Base-by-base conservation (phyloP, 2,329 filamentous ascomycete genomes). In the Venturia asperata region DNA sequence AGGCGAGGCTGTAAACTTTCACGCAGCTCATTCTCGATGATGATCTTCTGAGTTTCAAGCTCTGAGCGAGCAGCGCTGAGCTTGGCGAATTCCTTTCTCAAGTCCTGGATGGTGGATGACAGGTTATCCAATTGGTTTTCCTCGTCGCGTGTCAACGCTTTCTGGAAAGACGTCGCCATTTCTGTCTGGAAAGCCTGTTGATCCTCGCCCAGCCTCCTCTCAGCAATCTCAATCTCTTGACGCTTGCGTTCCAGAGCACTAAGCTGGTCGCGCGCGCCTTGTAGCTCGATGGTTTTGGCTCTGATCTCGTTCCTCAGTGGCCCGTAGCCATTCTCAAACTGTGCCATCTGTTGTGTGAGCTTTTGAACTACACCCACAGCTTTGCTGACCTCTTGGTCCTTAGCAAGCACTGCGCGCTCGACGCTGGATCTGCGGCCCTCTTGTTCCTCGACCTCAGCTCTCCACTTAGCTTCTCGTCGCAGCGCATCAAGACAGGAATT, bases 401-500 rank as follows among this genome's bases (percentile, higher is more conserved):
- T 87, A 67, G 82, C 80, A 69, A 95, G 89, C 64, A 95, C 83
- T 71, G 91, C 84, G 17, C 77, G 80, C 63, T 85, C 83, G 64
- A 96, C 87, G 63, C 89, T 85, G 6, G 79, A 78, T 49, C 86
- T 84, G 64, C 89, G 84, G 17, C 79, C 80, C 66, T 84, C 80
- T 64, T 92, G 82, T 11, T 80, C 77, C 61, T 96, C 91, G 68
- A 85, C 89, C 71, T 91, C 87, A 62, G 87, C 83, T 43, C 92
- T 86, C 81, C 89, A 91, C 71, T 86, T 87, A 65, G 87, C 85
- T 41, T 93, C 85, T 5, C 85, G 82, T 67, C 88, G 87, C 39
- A 96, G 88, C 37, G 89, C 91, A 71, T 93, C 88, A n/a, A 97
- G 82, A 27, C 93, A 88, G 1, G 93, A 97, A 69, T 87, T 88